phyloP scores from a whole-genome alignment of 257 asterid genomes.

The Solanum sparsipilum region DNA sequence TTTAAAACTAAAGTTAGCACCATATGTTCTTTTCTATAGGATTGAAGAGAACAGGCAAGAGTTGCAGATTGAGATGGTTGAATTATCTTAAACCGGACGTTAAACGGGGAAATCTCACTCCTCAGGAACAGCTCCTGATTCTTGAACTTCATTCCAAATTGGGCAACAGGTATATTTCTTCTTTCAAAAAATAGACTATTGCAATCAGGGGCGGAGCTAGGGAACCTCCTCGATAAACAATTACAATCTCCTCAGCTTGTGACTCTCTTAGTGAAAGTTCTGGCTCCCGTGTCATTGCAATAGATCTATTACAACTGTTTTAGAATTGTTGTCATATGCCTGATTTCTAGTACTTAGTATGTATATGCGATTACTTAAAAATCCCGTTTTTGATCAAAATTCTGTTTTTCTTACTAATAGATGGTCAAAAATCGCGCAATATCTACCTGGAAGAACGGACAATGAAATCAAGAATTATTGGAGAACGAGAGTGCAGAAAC shows the following conservation, averaged over 20 bases:
- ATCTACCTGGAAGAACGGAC: slow-evolving; percentile 32
- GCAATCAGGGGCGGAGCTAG: background rate
- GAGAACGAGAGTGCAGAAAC: slow-evolving; percentile 33
- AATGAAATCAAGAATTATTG: slow-evolving; percentile 29
- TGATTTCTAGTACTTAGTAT: background rate
- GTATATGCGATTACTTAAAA: background rate
- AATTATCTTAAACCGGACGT: slow-evolving; percentile 34
- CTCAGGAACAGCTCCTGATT: slow-evolving; percentile 23
- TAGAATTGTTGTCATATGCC: background rate
- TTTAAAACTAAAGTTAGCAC: background rate
- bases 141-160: slow-evolving; percentile 28
- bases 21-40: slow-evolving; percentile 5
- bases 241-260: background rate
- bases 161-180: slow-evolving; percentile 26
- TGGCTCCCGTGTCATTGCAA: background rate
- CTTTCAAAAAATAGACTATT: background rate
- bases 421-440: slow-evolving; percentile 32
- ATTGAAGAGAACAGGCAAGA: slow-evolving; percentile 30
- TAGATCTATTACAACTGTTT: background rate
- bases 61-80: slow-evolving; percentile 37
- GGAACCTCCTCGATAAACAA: background rate
- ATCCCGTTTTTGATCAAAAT: background rate
- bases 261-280: background rate
- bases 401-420: background rate
- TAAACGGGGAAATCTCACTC: slow-evolving; percentile 28